A percentile compares a stretch with the other conserved stretches of the same genome.
Conservation (phyloP, 202 grass and related monocot species). For the Elaeis oleifera region DNA sequence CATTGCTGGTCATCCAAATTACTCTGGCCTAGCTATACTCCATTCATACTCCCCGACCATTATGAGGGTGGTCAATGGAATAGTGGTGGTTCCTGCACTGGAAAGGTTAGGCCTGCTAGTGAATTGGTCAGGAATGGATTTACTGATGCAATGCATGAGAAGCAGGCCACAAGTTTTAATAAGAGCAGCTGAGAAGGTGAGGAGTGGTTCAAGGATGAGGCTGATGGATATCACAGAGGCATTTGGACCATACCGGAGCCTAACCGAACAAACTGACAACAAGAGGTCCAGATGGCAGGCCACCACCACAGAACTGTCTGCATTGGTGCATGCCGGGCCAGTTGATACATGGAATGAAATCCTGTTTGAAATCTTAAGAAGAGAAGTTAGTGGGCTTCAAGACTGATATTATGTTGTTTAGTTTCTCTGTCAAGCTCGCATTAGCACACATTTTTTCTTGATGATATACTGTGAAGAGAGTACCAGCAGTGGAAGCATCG, state of each 20-base stretch:
- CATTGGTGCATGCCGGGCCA: conserved; percentile 93
- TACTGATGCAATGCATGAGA: conserved; percentile 63
- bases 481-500: conserved; percentile 5
- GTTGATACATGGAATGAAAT: conserved; percentile 91
- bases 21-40: conserved; percentile 64
- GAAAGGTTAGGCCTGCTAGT: conserved; percentile 51
- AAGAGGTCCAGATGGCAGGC: conserved; percentile 70
- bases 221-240: conserved; percentile 79
- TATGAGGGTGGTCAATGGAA: conserved; percentile 94
- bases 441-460: too few species aligned
- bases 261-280: conserved; percentile 86
- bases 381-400: conserved; percentile 17
- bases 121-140: conserved; percentile 59
- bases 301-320: conserved; percentile 84
- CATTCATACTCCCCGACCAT: conserved; percentile 82
- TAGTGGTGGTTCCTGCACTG: conserved; percentile 80
- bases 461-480: too few species aligned
- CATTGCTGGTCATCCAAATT: conserved; percentile 56
- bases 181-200: conserved; percentile 41
- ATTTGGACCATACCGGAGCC: conserved; percentile 73
- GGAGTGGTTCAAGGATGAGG: conserved; percentile 41
- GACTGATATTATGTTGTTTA: too few species aligned
- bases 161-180: conserved; percentile 56
- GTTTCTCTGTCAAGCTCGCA: too few species aligned
- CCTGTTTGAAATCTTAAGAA: conserved; percentile 60